A percentile compares a stretch with the other conserved stretches of the same genome.
phyloP scores from a whole-genome alignment of 2,329 filamentous ascomycete species.

The Venturiaceae sp. region DNA sequence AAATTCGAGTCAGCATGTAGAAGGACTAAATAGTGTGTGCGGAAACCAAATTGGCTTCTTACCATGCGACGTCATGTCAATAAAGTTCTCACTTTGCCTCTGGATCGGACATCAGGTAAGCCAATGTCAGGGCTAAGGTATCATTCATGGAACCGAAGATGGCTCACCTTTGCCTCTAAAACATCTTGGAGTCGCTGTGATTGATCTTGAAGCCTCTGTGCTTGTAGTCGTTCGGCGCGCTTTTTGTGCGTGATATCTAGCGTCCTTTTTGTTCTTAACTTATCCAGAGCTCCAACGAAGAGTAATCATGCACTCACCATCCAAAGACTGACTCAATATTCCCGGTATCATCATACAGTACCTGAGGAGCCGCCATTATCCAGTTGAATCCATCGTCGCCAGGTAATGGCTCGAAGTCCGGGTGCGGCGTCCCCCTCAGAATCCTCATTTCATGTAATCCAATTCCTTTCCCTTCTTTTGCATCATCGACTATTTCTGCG shows the following conservation, averaged over 20 bases:
- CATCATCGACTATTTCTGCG: neutral
- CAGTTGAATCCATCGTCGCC: neutral
- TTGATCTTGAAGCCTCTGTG: slow-evolving; percentile 21
- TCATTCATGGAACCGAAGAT: neutral
- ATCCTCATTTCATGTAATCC: neutral
- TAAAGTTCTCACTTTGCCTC: slow-evolving; percentile 28
- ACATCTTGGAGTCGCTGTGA: slow-evolving; percentile 12
- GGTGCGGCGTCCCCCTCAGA: neutral
- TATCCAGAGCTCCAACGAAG: neutral
- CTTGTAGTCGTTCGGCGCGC: slow-evolving; percentile 16
- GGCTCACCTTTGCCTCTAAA: neutral
- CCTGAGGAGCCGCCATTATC: neutral
- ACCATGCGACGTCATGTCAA: slow-evolving; percentile 19
- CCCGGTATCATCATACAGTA: neutral
- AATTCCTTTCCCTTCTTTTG: neutral
- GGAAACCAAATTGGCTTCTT: too few relatives aligned
- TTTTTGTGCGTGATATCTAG: slow-evolving; percentile 32
- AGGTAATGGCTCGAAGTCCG: neutral
- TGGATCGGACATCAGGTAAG: slow-evolving; percentile 19
- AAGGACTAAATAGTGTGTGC: too few relatives aligned
- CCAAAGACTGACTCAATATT: neutral
- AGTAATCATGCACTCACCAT: neutral
- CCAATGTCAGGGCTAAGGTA: neutral
- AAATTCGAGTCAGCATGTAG: too few relatives aligned
- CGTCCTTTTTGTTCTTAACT: slow-evolving; percentile 20